Evolutionary conservation across 1,284 basidiomycete species (phyloP), one percentile per base, ranked within the genome.

Genomic region (Tausonia pullulans): DNA sequence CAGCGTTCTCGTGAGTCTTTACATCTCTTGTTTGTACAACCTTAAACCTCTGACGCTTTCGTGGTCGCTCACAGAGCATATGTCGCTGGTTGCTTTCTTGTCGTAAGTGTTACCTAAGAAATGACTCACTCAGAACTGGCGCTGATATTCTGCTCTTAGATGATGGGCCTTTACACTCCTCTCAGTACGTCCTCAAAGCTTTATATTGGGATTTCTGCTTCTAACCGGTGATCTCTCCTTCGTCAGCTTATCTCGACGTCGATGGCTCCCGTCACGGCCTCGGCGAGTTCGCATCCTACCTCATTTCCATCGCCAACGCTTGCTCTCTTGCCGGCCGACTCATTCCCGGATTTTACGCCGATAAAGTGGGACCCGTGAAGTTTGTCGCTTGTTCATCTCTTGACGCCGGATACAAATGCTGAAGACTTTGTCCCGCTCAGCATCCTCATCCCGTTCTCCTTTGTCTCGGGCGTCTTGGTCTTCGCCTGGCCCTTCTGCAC

Each of bases 311-410:
- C 27, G 57, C 61, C 45, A 66, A 66, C 49, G 61, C 61, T 4
- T 54, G 40, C 41, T 71, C 70, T 2, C 65, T 71, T 50, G 57
- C 74, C 54, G 73, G 73, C 7, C 71, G 74, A 6, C 68, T 74
- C 57, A 58, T 69, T 4, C 74, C 74, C 0, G 69, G 71, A 27
- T 68, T 72, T 60, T 65, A 70, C 40, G 74, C 73, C 1, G 70
- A 54, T 11, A 55, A 44, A 11, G 60, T 61, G 44, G 43, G 60
- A 11, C n/a, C 40, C 0, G 27, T 27, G 27, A 27, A 27, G 27
- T 27, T 27, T 27, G 27, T 27, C 27, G 27, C 27, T 27, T 27
- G 27, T 27, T 27, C 27, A 27, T 27, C 27, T 27, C 27, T 27
- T 27, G 27, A 27, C 27, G 27, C 27, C 27, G 27, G 27, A 27